Base-by-base conservation (phyloP, 345 rosid genomes). In the Nephelium lappaceum region DNA sequence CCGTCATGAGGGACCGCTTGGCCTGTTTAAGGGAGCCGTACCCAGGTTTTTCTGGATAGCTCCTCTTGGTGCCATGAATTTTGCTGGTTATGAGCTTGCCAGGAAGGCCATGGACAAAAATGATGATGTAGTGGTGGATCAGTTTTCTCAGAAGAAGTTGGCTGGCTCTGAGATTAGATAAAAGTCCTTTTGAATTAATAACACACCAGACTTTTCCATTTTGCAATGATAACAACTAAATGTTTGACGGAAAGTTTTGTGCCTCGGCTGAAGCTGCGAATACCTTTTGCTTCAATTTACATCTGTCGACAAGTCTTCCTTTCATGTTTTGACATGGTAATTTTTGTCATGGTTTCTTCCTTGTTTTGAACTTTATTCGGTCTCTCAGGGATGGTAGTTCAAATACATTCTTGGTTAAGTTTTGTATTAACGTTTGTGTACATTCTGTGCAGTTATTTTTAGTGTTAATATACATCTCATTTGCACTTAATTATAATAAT, bases 31-130 rank as follows among this genome's bases (percentile, higher is more conserved):
- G 82, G 99, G 99, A 83, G 98, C 97, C 49, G 83, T 93, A 43
- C 98, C 99, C 10, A 85, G 99, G 55, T 96, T 96, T 83, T 94
- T 96, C 86, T 96, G 99, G 99, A 92, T 96, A 74, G 98, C 99
- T 67, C 99, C 99, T 3, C 80, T 96, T 11, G 99, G 99, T n/a
- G 99, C 99, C 76, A 96, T 96, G 98, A 96, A 96, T 87, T 96
- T 96, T 83, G 99, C 99, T 5, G 99, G 99, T 11, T 96, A 96
- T 31, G 99, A 96, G 86, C 91, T 96, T 55, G 90, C 91, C 11
- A 88, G 88, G 93, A 95, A 95, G 81, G 94, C 98, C 67, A 87
- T 95, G 97, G 86, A 81, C 81, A 91, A 88, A 84, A 87, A 86
- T 5, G 89, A 88, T 68, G 97, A 90, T 4, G 60, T 60, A 57